Evolutionary conservation across 352 stramenopile species (phyloP), one percentile per base, ranked within the genome.

Genomic region (Globisporangium nodosum): DNA sequence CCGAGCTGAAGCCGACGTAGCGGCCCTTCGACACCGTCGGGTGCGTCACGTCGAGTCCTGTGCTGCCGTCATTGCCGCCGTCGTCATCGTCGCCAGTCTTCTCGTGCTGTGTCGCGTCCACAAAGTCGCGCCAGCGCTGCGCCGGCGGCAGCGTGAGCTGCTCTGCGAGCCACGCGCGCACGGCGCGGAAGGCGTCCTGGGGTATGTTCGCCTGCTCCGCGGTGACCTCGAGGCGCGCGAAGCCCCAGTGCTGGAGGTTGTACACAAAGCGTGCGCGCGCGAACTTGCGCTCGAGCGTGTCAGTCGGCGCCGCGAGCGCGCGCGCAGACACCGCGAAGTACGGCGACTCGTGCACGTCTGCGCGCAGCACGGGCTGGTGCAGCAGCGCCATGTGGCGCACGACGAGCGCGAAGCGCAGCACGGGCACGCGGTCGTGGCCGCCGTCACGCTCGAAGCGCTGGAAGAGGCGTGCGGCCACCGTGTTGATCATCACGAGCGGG

Each of bases 401-500:
- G 40, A 92, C 70, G 39, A 94, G 65, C 27, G 71, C 78, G 35
- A 88, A 76, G 46, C 86, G 77, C 18, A 92, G 56, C 57, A 87
- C 72, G 0, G 85, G 85, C 53, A 79, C 53, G 12, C 61, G 64
- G 31, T 73, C 65, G 42, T 45, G 49, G 13, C n/a, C 16, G 13
- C n/a, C 40, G 40, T 47, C 40, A 9, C 33, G 33, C 54, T 84
- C 70, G 52, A 75, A 73, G 52, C 66, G 66, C 48, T 68, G 55
- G 51, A 83, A 81, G 9, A 91, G 43, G 37, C 62, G 59, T 0
- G 58, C 39, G 0, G 78, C 82, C 15, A 90, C 60, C 11, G 78
- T 79, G 59, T 94, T 94, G 76, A 94, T 71, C 70, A 94, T 87
- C 49, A 86, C 76, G 51, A 94, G 71, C 54, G 85, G 85, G 54